Base-by-base conservation (phyloP, 352 stramenopile species). In the Pilasporangium apinafurcum region DNA sequence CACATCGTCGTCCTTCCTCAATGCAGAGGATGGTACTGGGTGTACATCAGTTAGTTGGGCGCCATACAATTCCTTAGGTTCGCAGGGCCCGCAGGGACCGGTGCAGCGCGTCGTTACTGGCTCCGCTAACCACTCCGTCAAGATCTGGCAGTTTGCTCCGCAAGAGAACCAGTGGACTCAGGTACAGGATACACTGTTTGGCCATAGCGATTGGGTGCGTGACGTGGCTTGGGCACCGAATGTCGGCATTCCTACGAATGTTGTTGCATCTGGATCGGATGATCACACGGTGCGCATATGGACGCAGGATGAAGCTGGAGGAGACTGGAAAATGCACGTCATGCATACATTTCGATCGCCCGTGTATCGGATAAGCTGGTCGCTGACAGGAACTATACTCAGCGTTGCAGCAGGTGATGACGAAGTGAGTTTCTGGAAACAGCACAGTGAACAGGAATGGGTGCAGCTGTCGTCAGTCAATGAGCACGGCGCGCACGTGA, bases 311-410 rank as follows among this genome's bases (percentile, higher is more conserved):
- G 79, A 89, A 26, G 51, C 57, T 16, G 56, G 57, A 13, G 74
- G 74, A 12, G 62, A 76, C 20, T 93, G 82, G 82, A 66, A 57
- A 5, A 59, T 59, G 35, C 67, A 82, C 40, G 54, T 87, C 12
- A 26, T 93, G 37, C 63, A 86, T 43, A 81, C 65, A 34, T 93
- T 91, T 51, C 64, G 58, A 18, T 62, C 67, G 31, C 71, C 82
- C 1, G 75, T 91, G 38, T 90, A 91, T 45, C 71, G 79, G 45
- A 76, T 93, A 71, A 86, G 69, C 59, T 93, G 82, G 82, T 93
- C 82, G 31, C 58, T 66, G 20, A 60, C 58, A 0, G 61, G 54
- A 2, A 76, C 20, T 3, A 58, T 56, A 40, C 53, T 59, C 5
- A 51, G 50, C 37, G 53, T 46, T 8, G 48, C 31, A 4, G 46